These are phyloP conservation scores for Asterophora parasitica DNA, from an alignment of 768 basidiomycete genomes.

Conservation along the genomic window DNA sequence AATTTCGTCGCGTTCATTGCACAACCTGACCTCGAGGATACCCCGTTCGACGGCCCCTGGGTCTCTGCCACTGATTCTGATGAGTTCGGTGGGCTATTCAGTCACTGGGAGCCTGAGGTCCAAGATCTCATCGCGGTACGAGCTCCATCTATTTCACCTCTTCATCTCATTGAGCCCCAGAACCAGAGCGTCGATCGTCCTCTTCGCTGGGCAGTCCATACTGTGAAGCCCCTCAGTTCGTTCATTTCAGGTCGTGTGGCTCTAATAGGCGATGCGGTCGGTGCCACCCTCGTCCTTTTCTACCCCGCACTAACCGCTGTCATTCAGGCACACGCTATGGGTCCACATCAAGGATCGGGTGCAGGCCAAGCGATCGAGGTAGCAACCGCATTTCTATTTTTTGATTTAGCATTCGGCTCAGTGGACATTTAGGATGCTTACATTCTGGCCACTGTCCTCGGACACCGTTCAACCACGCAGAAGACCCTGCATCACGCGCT, in stretches of 20 bases:
- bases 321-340: conserved; percentile 47
- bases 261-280: conserved; percentile 49
- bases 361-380: conserved; percentile 59
- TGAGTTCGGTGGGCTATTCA: conserved; percentile 42
- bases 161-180: not conserved
- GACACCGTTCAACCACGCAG: conserved; percentile 36
- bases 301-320: not conserved
- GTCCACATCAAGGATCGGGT: conserved; percentile 52
- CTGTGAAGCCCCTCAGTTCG: conserved; percentile 44
- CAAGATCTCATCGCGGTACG: conserved; percentile 51
- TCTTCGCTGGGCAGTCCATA: conserved; percentile 62
- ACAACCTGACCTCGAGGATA: conserved; percentile 47
- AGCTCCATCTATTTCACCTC: not conserved
- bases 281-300: not conserved
- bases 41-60: conserved; percentile 48
- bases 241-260: conserved; percentile 47
- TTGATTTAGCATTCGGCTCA: not conserved
- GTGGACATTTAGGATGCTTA: conserved; percentile 41
- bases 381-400: not conserved
- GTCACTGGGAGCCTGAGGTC: conserved; percentile 56
- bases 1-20: conserved; percentile 60
- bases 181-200: conserved; percentile 48
- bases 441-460: conserved; percentile 39
- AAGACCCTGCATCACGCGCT: conserved; percentile 39
- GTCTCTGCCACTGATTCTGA: conserved; percentile 39